Percentiles rank a stretch among this genome's conserved stretches.
phyloP scores from a whole-genome alignment of 805 yeast species.

The Ogataea parapolymorpha region DNA sequence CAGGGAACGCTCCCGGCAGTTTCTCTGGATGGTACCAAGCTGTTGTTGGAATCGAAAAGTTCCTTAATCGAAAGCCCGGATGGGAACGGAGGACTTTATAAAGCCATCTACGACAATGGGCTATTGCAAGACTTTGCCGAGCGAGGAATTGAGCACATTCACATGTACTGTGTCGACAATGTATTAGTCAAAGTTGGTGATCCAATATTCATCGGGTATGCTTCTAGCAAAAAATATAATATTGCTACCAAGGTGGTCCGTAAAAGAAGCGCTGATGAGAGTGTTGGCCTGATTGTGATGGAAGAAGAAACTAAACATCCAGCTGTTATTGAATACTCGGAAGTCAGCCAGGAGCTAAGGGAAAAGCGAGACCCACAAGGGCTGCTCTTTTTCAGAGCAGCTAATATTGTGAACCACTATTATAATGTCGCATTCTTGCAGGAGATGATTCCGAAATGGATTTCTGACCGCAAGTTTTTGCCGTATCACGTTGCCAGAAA shows the following conservation, averaged over 20 bases:
- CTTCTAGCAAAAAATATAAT: slow-evolving; percentile 61
- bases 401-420: slow-evolving; percentile 95
- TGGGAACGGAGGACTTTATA: slow-evolving; percentile 96
- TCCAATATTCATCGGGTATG: slow-evolving; percentile 84
- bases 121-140: slow-evolving; percentile 63
- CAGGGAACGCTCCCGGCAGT: slow-evolving; percentile 96
- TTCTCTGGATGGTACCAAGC: slow-evolving; percentile 60
- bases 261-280: slow-evolving; percentile 81
- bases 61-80: slow-evolving; percentile 85
- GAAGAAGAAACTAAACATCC: slow-evolving; percentile 59
- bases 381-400: slow-evolving; percentile 78
- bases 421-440: slow-evolving; percentile 76
- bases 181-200: slow-evolving; percentile 90
- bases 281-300: slow-evolving; percentile 87
- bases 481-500: slow-evolving; percentile 96
- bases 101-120: slow-evolving; percentile 65
- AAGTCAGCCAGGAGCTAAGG: slow-evolving; percentile 73
- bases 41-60: slow-evolving; percentile 56
- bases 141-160: slow-evolving; percentile 81
- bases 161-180: slow-evolving; percentile 97
- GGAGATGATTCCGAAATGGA: slow-evolving; percentile 64
- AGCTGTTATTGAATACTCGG: slow-evolving; percentile 93
- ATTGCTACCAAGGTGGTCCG: slow-evolving; percentile 94
- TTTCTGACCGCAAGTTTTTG: slow-evolving; percentile 55
- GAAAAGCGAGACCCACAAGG: slow-evolving; percentile 59